Conservation (phyloP, 2,329 filamentous ascomycete genomes). For the Claviceps arundinis region DNA sequence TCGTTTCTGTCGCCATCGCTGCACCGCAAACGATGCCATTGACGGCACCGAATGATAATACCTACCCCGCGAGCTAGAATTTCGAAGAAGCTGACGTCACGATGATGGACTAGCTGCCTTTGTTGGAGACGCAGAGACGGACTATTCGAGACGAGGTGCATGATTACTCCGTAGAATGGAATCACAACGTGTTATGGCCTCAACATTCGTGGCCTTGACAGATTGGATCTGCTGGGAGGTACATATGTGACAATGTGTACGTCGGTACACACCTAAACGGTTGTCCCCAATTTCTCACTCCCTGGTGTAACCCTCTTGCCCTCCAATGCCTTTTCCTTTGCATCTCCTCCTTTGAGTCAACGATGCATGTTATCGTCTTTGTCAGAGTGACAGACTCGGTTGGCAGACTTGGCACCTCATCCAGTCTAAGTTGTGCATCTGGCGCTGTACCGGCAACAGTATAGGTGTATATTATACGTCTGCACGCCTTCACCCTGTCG, state of each 20-base stretch:
- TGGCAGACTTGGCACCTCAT: background rate
- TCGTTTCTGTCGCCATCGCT: too few relatives aligned
- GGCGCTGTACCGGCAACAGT: background rate
- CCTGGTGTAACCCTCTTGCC: background rate
- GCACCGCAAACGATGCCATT: too few relatives aligned
- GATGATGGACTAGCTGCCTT: background rate
- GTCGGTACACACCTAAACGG: too few relatives aligned
- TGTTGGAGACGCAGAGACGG: background rate
- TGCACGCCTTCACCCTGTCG: slow-evolving; percentile 3
- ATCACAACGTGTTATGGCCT: background rate
- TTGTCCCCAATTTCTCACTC: background rate
- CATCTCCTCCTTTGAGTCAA: background rate
- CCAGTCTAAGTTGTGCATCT: background rate
- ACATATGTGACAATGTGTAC: too few relatives aligned
- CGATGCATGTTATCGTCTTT: background rate
- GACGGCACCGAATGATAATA: too few relatives aligned
- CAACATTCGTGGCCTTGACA: background rate
- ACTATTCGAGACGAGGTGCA: background rate
- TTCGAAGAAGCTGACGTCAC: background rate
- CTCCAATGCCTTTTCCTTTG: background rate
- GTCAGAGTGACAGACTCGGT: background rate
- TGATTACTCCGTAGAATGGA: background rate
- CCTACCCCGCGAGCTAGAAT: too few relatives aligned
- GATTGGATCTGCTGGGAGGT: too few relatives aligned
- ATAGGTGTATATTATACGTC: slow-evolving; percentile 2